A percentile compares a stretch with the other conserved stretches of the same genome.
Conservation (phyloP, 768 basidiomycete genomes). For the Pisolithus albus region DNA sequence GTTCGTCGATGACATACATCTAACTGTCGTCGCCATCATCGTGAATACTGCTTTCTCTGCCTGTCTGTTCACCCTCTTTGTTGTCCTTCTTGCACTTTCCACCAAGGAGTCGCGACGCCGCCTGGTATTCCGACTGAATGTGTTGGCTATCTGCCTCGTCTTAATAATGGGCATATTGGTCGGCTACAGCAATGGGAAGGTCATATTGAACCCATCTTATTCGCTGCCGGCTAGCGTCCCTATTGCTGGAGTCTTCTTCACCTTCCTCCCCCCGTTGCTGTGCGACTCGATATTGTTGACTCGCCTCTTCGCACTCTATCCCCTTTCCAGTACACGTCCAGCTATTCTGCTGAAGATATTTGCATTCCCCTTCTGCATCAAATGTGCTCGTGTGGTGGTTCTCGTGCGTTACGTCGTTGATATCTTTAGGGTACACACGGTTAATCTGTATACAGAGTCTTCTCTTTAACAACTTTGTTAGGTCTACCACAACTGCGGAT, state of each 20-base stretch:
- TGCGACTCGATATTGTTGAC: conserved; percentile 34
- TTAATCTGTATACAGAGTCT: too few species aligned
- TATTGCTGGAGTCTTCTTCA: conserved; percentile 17
- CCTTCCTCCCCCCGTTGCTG: conserved; percentile 26
- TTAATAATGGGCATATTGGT: conserved; percentile 26
- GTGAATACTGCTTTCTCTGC: too few species aligned
- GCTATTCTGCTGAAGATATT: conserved; percentile 8
- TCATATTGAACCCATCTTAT: conserved; percentile 11
- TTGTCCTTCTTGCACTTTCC: too few species aligned
- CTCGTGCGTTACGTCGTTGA: conserved; percentile 4
- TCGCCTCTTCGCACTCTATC: conserved; percentile 22
- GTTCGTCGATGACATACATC: too few species aligned
- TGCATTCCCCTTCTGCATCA: conserved; percentile 23
- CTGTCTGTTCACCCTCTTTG: too few species aligned
- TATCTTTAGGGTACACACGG: too few species aligned
- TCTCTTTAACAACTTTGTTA: neutral
- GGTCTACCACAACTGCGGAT: too few species aligned
- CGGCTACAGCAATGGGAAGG: neutral
- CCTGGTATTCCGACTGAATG: conserved; percentile 29
- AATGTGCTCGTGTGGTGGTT: conserved; percentile 21
- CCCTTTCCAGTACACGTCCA: conserved; percentile 1
- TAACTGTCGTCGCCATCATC: too few species aligned
- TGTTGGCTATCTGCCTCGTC: conserved; percentile 16
- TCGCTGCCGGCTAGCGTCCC: conserved; percentile 11
- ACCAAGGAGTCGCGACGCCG: conserved; percentile 3